Base-by-base conservation (phyloP, 169 alveolate species). In the Babesia ovis region DNA sequence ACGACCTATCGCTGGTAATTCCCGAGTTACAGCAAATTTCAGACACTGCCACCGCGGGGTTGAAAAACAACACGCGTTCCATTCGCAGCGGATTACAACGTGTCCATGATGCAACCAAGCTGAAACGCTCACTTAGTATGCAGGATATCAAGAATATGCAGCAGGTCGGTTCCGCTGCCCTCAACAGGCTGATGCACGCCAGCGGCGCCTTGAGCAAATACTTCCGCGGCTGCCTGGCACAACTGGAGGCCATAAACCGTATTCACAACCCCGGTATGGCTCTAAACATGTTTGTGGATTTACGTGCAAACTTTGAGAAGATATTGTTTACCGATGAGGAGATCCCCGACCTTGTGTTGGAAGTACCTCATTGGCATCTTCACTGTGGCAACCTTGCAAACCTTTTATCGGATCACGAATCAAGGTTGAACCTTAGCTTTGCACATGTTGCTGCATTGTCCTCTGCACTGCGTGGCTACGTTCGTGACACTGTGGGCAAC, bases 301-400 rank as follows among this genome's bases (percentile, higher is more conserved):
- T 81, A 9, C 54, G 79, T 20, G 20, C 68, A 18, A 39, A 34
- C 50, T 81, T 43, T 68, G 89, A 81, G 46, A 34, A 48, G 39
- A 48, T 81, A 42, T 62, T 81, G 8, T 81, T 46, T 37, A 60
- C 58, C n/a, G 46, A 53, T 23, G 72, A 81, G 41, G 89, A 81
- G 37, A 45, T 81, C 0, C 84, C 77, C 34, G 83, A 71, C 23
- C 79, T 81, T 23, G 50, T 39, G 25, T 72, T 71, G 5, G 84
- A 70, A 22, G 50, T 81, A 12, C 89, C 83, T 22, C 89, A 81
- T 43, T 81, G 89, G 89, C 77, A 81, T 22, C 45, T 81, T 23
- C 66, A 81, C 57, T 18, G 59, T 14, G 80, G 80, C 14, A 81
- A 81, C 73, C 41, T 81, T 16, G 74, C 68, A 20, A 81, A 71